phyloP scores from a whole-genome alignment of 2,329 filamentous ascomycete genomes.

The Verticillium zaregamsianum region DNA sequence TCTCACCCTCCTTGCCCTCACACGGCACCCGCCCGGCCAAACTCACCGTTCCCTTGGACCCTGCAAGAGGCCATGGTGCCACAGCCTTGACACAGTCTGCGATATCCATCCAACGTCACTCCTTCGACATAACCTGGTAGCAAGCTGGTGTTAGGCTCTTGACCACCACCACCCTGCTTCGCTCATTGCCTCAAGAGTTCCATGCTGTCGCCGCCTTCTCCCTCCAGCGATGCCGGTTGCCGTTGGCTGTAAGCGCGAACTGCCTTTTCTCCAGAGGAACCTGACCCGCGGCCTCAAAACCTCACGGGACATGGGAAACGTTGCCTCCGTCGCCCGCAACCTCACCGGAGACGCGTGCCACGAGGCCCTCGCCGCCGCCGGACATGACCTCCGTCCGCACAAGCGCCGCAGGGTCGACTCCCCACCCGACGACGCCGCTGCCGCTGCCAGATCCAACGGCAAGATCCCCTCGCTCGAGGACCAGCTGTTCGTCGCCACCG shows the following conservation, averaged over 20 bases:
- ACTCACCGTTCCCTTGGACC: background rate
- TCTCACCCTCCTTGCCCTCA: too few species aligned
- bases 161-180: background rate
- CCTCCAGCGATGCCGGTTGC: constrained; percentile 44
- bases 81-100: background rate
- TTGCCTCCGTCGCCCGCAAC: constrained; percentile 34
- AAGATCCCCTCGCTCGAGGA: constrained; percentile 22
- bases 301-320: constrained; percentile 41
- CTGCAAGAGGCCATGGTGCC: background rate
- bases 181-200: constrained; percentile 7
- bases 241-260: constrained; percentile 41
- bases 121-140: background rate
- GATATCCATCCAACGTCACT: background rate
- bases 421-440: constrained; percentile 27
- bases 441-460: background rate
- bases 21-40: too few species aligned
- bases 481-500: constrained; percentile 25
- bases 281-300: constrained; percentile 45
- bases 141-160: too few species aligned
- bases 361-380: background rate
- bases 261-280: constrained; percentile 52
- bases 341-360: constrained; percentile 22
- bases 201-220: constrained; percentile 28
- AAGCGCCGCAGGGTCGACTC: constrained; percentile 48
- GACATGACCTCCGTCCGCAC: constrained; percentile 32